Base-by-base conservation (phyloP, 2,329 filamentous ascomycete species). In the Ophiostoma ulmi region DNA sequence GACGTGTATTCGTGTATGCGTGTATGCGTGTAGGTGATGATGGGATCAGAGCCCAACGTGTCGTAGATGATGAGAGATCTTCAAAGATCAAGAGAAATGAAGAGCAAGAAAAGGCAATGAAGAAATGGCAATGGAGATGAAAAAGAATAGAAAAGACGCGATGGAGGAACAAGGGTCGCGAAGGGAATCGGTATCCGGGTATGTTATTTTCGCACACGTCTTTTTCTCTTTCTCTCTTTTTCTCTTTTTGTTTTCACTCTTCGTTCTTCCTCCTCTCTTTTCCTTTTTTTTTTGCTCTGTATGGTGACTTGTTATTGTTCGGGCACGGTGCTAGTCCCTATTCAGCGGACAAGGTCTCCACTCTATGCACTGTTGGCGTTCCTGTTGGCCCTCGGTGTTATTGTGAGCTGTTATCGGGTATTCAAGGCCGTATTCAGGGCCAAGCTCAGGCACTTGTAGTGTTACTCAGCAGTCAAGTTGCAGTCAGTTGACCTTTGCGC, bases 221-320 rank as follows among this genome's bases (percentile, higher is more conserved):
- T 41, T 31, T 68, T 8, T 5, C 31, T 38, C 20, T 7, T 13
- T 63, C n/a, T 8, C 11, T 63, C 52, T 26, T 58, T 17, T 64
- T 70, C 13, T 69, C 13, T 69, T 17, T n/a, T 31, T 10, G 13
- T 8, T 64, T 70, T n/a, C 39, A 22, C 41, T 36, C 31, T 52
- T 35, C 48, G 68, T 67, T 63, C 26, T 26, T 69, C 52, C 20
- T 63, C 26, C 26, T 14, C 10, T 13, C 10, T 64, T 70, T 35
- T 41, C 35, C 41, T n/a, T n/a, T 64, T 64, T 22, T 61, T 61
- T 10, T 48, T 14, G 22, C 65, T 8, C 8, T 41, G n/a, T 48
- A 39, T 20, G 63, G 35, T 65, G 63, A 65, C 36, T 65, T 65
- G 63, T 65, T 65, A 22, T 65, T 39, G 63, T 65, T 22, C 14